Conservation (phyloP, 495 filamentous ascomycete genomes). For the Penicillium bialowiezense region DNA sequence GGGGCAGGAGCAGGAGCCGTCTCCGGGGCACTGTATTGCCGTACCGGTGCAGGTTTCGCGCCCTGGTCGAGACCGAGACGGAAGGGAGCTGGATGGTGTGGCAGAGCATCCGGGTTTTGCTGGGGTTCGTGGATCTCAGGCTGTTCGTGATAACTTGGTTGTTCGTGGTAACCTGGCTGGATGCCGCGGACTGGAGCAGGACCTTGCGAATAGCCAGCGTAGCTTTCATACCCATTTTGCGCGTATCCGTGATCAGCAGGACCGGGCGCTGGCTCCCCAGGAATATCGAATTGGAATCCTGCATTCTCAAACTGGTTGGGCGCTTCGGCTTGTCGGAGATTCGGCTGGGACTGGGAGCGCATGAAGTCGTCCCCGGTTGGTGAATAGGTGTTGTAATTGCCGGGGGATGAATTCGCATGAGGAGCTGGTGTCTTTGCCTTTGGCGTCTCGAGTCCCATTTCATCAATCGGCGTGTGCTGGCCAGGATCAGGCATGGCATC, state of each 20-base stretch:
- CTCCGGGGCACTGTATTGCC: conserved; percentile 58
- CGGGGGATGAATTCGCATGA: conserved; percentile 16
- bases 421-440: conserved; percentile 18
- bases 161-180: conserved; percentile 13
- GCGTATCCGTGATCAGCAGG: conserved; percentile 30
- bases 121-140: conserved; percentile 23
- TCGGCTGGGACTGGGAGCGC: conserved; percentile 65
- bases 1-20: conserved; percentile 26
- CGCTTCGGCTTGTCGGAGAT: conserved; percentile 49
- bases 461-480: conserved; percentile 42
- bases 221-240: conserved; percentile 9
- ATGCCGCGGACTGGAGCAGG: conserved; percentile 23
- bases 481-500: conserved; percentile 55
- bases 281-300: conserved; percentile 67
- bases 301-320: conserved; percentile 52
- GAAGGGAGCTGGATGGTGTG: conserved; percentile 77
- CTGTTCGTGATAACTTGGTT: conserved; percentile 18
- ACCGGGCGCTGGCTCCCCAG: conserved; percentile 53
- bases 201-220: conserved; percentile 14
- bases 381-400: conserved; percentile 36
- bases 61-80: conserved; percentile 67
- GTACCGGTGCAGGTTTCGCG: conserved; percentile 66
- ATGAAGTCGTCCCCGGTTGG: conserved; percentile 34
- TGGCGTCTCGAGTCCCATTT: conserved; percentile 44
- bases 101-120: conserved; percentile 59